phyloP scores from a whole-genome alignment of 2,329 filamentous ascomycete genomes.

The Exophiala mesophila region DNA sequence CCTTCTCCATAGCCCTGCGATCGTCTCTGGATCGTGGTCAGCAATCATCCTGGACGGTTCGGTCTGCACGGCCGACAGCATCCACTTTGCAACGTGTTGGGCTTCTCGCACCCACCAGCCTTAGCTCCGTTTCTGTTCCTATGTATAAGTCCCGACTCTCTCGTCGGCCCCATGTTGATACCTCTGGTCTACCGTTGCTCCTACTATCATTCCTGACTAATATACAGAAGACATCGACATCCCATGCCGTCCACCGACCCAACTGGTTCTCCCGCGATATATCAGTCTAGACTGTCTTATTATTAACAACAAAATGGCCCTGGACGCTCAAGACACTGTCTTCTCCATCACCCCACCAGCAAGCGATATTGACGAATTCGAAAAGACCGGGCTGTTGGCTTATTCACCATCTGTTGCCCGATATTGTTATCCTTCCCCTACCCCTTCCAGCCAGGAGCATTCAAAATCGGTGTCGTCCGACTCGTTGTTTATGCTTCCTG shows the following conservation, averaged over 20 bases:
- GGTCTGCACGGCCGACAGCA: not conserved
- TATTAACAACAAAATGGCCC: too few species aligned
- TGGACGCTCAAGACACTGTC: conserved; percentile 19
- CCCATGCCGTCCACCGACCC: too few species aligned
- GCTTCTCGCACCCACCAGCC: not conserved
- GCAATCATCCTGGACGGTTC: not conserved
- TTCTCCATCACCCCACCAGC: conserved; percentile 26
- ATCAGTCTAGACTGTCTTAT: too few species aligned
- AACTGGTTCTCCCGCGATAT: too few species aligned
- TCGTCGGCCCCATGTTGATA: too few species aligned
- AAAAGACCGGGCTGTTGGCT: conserved; percentile 22
- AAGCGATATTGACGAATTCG: conserved; percentile 26
- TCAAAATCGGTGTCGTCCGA: conserved; percentile 20
- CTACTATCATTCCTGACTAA: too few species aligned
- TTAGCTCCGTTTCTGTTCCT: not conserved
- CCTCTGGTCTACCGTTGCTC: too few species aligned
- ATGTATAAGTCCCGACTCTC: not conserved
- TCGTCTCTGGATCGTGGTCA: not conserved
- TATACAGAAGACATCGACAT: too few species aligned
- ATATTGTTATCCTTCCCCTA: conserved; percentile 25
- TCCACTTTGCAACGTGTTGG: too few species aligned
- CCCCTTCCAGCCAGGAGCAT: conserved; percentile 24
- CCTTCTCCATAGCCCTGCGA: not conserved
- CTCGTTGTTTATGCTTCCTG: conserved; percentile 18
- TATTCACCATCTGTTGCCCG: conserved; percentile 22